A percentile compares a stretch with the other conserved stretches of the same genome.
Evolutionary conservation across 2,329 filamentous ascomycete species (phyloP).

Genomic region (Coniochaeta sp.): DNA sequence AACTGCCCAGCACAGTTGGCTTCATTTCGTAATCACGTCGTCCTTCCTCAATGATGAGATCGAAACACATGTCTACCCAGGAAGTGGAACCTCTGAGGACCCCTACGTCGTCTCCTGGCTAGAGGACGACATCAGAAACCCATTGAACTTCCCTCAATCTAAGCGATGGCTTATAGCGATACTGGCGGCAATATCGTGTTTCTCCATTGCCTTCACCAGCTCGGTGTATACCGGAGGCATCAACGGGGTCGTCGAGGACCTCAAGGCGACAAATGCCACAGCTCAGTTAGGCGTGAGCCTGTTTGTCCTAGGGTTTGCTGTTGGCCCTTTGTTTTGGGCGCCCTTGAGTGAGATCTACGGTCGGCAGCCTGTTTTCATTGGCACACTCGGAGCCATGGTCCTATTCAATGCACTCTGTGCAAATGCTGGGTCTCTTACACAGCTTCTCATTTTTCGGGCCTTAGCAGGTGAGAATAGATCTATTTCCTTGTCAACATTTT

Average conservation of each 20-base stretch:
- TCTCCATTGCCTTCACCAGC: constrained; percentile 42
- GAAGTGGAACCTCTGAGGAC: background rate
- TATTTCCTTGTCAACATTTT: no score
- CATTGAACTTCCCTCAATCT: constrained; percentile 31
- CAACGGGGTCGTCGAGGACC: constrained; percentile 29
- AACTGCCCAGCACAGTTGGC: no score
- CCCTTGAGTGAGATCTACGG: constrained; percentile 37
- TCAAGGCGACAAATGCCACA: constrained; percentile 30
- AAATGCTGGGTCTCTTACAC: no score
- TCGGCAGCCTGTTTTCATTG: no score
- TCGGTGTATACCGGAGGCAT: constrained; percentile 36
- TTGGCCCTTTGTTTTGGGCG: constrained; percentile 52
- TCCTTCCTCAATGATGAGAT: no score
- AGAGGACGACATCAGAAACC: constrained; percentile 47
- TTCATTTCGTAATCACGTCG: no score
- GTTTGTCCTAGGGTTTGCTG: constrained; percentile 48
- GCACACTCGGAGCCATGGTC: no score
- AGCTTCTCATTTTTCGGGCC: no score
- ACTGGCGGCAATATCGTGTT: constrained; percentile 2
- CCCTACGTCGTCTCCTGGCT: constrained; percentile 65
- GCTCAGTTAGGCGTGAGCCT: constrained; percentile 41
- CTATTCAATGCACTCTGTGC: no score
- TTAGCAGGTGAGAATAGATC: no score
- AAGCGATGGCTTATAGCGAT: constrained; percentile 30
- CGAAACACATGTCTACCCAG: background rate